These are phyloP conservation scores for Kwoniella botswanensis DNA, from an alignment of 768 basidiomycete species.

Conservation along the genomic window DNA sequence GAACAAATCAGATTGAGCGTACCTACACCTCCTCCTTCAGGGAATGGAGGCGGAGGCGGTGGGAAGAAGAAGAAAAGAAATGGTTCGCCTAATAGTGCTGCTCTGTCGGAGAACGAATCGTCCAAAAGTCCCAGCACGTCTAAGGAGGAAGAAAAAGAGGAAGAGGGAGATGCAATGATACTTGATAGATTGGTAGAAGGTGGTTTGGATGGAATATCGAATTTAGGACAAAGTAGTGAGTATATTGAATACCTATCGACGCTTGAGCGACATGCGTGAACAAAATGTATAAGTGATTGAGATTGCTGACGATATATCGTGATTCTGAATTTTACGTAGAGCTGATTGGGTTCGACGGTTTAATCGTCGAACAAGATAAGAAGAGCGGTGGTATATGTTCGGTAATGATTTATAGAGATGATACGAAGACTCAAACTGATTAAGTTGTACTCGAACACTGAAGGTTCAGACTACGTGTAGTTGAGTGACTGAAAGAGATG, in stretches of 20 bases:
- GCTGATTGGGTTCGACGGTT: conserved; percentile 42
- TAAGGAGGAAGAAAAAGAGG: conserved; percentile 1
- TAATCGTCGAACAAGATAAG: conserved; percentile 49
- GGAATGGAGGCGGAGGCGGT: conserved; percentile 64
- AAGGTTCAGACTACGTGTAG: not conserved
- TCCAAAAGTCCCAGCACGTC: conserved; percentile 1
- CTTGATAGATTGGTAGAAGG: conserved; percentile 55
- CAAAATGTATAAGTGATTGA: no score
- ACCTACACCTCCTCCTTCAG: conserved; percentile 52
- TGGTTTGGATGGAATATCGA: conserved; percentile 46
- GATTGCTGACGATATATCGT: no score
- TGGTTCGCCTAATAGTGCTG: conserved; percentile 21
- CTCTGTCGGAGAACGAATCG: conserved; percentile 2
- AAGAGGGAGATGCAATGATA: conserved; percentile 46
- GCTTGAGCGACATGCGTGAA: no score
- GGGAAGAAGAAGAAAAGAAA: conserved; percentile 36
- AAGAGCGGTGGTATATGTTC: conserved; percentile 48
- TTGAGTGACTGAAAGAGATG: not conserved
- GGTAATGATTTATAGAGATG: conserved; percentile 34
- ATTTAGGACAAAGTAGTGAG: conserved; percentile 41
- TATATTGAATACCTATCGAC: not conserved
- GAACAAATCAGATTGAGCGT: conserved; percentile 25
- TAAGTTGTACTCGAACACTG: not conserved
- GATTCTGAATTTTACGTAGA: conserved; percentile 11
- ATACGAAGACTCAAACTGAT: conserved; percentile 4